phyloP scores from a whole-genome alignment of 495 filamentous ascomycete genomes.

The Trichoderma gamsii region DNA sequence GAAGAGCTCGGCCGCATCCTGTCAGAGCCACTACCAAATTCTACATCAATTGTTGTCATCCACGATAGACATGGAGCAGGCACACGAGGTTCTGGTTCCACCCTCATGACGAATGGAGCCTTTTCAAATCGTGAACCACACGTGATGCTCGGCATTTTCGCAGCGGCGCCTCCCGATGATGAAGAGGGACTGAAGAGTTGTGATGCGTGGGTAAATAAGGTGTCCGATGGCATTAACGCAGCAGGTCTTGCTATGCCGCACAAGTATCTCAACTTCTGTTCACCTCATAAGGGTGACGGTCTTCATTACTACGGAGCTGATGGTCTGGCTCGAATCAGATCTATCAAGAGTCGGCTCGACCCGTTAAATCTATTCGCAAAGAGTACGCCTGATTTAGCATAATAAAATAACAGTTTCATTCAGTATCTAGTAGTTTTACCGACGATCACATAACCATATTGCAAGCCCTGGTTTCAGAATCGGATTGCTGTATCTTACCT shows the following conservation, averaged over 20 bases:
- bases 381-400: conserved; percentile 2
- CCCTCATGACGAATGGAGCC: background rate
- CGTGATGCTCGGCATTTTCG: background rate
- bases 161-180: background rate
- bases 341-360: background rate
- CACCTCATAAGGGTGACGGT: background rate
- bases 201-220: background rate
- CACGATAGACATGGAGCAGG: background rate
- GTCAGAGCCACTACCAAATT: background rate
- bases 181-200: background rate
- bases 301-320: background rate
- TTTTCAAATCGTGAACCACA: background rate
- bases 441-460: background rate
- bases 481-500: background rate
- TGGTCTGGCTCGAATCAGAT: background rate
- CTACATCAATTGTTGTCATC: background rate
- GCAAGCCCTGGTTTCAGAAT: background rate
- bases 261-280: background rate
- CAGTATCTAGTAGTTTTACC: background rate
- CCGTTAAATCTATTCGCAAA: background rate
- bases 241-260: background rate
- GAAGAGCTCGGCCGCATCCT: background rate
- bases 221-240: background rate
- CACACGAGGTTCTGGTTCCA: background rate
- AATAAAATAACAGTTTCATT: background rate